Conservation (phyloP, 306 rosid genomes). For the Macrotyloma uniflorum region DNA sequence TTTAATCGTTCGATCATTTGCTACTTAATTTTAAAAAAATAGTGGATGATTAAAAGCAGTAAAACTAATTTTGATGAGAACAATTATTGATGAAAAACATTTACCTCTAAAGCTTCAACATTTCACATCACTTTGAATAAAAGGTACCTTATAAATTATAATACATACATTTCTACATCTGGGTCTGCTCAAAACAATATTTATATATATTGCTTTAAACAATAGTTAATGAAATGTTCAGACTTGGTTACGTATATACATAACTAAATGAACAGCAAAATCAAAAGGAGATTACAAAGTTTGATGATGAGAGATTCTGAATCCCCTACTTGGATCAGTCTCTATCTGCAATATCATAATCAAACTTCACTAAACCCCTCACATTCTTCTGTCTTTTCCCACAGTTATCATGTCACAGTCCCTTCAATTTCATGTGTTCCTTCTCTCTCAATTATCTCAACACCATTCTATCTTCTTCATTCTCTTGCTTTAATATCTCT, state of each 20-base stretch:
- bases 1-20: too few relatives aligned
- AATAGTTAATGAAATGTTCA: background rate
- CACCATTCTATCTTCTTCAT: background rate
- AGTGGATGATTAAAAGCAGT: too few relatives aligned
- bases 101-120: too few relatives aligned
- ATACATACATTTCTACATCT: too few relatives aligned
- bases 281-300: constrained; percentile 21
- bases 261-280: constrained; percentile 1
- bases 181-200: too few relatives aligned
- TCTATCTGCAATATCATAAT: background rate
- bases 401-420: constrained; percentile 6
- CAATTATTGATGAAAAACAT: too few relatives aligned
- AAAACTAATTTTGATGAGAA: too few relatives aligned
- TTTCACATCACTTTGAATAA: too few relatives aligned
- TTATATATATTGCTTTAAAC: background rate
- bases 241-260: background rate
- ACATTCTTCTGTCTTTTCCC: constrained; percentile 2
- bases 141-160: too few relatives aligned
- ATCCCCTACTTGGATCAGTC: background rate
- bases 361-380: background rate
- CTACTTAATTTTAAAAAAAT: too few relatives aligned
- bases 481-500: background rate
- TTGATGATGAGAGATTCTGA: background rate
- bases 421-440: background rate
- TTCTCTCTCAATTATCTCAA: background rate